Evolutionary conservation across 768 basidiomycete genomes (phyloP).

Genomic region (Tylopilus intermedius): DNA sequence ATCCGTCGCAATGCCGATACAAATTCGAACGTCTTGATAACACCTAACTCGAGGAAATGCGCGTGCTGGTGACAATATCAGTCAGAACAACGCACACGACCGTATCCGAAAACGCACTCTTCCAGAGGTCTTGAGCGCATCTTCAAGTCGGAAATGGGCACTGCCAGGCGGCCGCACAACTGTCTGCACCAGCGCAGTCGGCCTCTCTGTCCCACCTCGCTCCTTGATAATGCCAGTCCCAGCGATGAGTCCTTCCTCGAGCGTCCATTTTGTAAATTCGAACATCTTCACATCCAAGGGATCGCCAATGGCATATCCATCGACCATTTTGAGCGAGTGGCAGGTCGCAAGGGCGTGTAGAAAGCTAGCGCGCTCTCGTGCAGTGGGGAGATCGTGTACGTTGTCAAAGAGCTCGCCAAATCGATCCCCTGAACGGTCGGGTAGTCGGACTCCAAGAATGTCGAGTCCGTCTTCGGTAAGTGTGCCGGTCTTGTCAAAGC

Average conservation of each 20-base stretch:
- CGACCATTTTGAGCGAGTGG: slow-evolving; percentile 89
- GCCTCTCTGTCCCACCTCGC: slow-evolving; percentile 56
- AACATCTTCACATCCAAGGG: slow-evolving; percentile 98
- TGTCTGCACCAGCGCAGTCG: slow-evolving; percentile 89
- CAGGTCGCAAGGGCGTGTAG: slow-evolving; percentile 93
- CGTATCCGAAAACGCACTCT: slow-evolving; percentile 47
- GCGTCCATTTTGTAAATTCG: slow-evolving; percentile 90
- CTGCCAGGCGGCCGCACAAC: slow-evolving; percentile 96
- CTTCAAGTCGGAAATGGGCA: slow-evolving; percentile 83
- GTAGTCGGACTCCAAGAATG: slow-evolving; percentile 86
- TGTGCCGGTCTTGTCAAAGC: slow-evolving; percentile 99
- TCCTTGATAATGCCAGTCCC: slow-evolving; percentile 69
- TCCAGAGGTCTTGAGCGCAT: slow-evolving; percentile 79
- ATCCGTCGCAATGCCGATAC: slow-evolving; percentile 89
- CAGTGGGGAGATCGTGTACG: slow-evolving; percentile 75
- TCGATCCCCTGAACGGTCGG: slow-evolving; percentile 67
- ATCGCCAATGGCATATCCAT: slow-evolving; percentile 87
- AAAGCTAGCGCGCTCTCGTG: slow-evolving; percentile 73
- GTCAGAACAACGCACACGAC: neutral
- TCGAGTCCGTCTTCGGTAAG: slow-evolving; percentile 97
- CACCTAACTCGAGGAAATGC: slow-evolving; percentile 94
- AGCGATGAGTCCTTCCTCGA: slow-evolving; percentile 83
- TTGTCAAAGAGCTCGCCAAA: slow-evolving; percentile 91
- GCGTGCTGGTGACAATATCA: slow-evolving; percentile 58
- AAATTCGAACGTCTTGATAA: slow-evolving; percentile 95